phyloP scores from a whole-genome alignment of 495 filamentous ascomycete species.

The Clavariopsis aquatica region DNA sequence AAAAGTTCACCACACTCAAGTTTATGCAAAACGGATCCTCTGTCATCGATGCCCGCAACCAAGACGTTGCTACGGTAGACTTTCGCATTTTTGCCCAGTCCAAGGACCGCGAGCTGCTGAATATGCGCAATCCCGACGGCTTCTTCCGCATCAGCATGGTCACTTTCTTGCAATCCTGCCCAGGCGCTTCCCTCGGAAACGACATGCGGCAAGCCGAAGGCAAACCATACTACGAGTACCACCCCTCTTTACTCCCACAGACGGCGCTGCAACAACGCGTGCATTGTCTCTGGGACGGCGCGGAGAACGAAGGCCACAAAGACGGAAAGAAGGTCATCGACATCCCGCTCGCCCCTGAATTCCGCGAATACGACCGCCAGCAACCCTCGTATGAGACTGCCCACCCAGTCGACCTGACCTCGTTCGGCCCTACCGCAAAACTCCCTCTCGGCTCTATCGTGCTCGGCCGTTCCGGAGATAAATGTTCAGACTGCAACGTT shows the following conservation, averaged over 20 bases:
- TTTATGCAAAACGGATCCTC: constrained; percentile 45
- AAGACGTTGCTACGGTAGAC: constrained; percentile 36
- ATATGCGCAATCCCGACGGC: constrained; percentile 40
- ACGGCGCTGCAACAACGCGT: constrained; percentile 36
- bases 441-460: constrained; percentile 43
- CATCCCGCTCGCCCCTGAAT: constrained; percentile 23
- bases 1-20: constrained; percentile 41
- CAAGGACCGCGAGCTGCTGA: constrained; percentile 28
- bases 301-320: constrained; percentile 9
- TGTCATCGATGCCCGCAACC: constrained; percentile 39
- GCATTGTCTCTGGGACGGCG: constrained; percentile 35
- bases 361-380: constrained; percentile 22
- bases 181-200: constrained; percentile 39
- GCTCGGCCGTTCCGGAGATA: constrained; percentile 40
- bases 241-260: constrained; percentile 39
- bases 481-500: constrained; percentile 41
- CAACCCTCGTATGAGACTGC: constrained; percentile 37
- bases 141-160: constrained; percentile 42
- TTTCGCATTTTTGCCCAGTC: constrained; percentile 37
- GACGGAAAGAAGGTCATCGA: constrained; percentile 34
- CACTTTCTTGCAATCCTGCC: constrained; percentile 39
- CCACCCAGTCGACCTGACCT: constrained; percentile 30
- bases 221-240: constrained; percentile 46
- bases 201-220: constrained; percentile 42
- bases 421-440: constrained; percentile 34